Conservation (phyloP, 2,329 filamentous ascomycete species). For the Tolypocladium tropicale region DNA sequence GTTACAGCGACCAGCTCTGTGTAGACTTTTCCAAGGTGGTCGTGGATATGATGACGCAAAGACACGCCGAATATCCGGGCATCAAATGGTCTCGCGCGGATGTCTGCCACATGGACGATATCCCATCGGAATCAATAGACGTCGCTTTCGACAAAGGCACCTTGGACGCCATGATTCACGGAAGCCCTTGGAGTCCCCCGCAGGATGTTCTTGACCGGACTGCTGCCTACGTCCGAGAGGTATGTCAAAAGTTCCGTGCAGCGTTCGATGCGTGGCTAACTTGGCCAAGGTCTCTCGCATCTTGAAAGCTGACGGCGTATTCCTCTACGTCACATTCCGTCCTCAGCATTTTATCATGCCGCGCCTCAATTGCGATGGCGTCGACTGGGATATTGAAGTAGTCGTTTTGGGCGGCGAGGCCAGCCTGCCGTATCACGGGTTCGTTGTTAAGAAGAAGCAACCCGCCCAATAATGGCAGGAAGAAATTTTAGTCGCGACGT, state of each 20-base stretch:
- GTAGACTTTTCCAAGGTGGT: constrained; percentile 46
- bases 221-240: constrained; percentile 37
- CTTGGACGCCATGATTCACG: constrained; percentile 45
- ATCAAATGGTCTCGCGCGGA: constrained; percentile 42
- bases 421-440: background rate
- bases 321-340: constrained; percentile 43
- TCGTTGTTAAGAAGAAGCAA: background rate
- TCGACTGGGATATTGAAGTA: constrained; percentile 10
- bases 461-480: too few relatives aligned
- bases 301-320: constrained; percentile 34
- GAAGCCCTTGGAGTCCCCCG: constrained; percentile 41
- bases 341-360: constrained; percentile 44
- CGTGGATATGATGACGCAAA: constrained; percentile 38
- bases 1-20: constrained; percentile 42
- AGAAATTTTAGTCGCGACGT: background rate
- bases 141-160: constrained; percentile 49
- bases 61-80: constrained; percentile 24
- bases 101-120: constrained; percentile 35
- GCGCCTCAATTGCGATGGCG: constrained; percentile 28
- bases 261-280: background rate
- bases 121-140: constrained; percentile 33
- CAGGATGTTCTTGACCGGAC: constrained; percentile 37
- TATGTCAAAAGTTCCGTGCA: too few relatives aligned
- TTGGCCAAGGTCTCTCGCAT: constrained; percentile 24
- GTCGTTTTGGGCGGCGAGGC: background rate